Evolutionary conservation across 2,329 filamentous ascomycete species (phyloP), one percentile per base, ranked within the genome.

Genomic region (Teratosphaeria epicoccoides): DNA sequence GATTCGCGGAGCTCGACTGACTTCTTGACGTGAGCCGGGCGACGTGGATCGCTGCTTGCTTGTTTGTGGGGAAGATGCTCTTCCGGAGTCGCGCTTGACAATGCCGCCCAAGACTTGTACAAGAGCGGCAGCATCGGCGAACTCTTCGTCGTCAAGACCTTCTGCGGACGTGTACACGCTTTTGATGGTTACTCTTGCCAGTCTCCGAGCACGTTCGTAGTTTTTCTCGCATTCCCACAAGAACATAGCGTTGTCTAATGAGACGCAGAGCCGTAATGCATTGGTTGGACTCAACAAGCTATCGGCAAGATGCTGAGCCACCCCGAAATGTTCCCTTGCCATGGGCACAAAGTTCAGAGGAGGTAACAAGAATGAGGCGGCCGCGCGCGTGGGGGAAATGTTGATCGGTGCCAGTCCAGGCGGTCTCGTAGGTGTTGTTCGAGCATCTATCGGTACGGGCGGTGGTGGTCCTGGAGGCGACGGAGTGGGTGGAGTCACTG

Each of bases 141-240:
- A 98, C 75, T 93, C 94, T 59, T 94, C 88, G 63, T 97, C 90
- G 53, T 94, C 88, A 82, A 97, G 91, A 20, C 87, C 88, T 68
- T 96, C 90, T 49, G 85, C 83, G 1, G 89, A 88, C 52, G 89
- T 85, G 65, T 96, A 96, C 1, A 96, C 91, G 61, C 95, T 88
- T 43, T 86, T 79, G 55, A 97, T 93, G 2, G 90, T 88, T 33
- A 83, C 78, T 62, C 87, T 85, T 10, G 93, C 91, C 12, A 96
- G 70, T 50, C 80, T 79, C 26, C 90, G 79, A 49, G 88, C 89
- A 29, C 76, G 81, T 22, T 90, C 83, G 46, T 80, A 76, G 61
- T 97, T 89, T 65, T 93, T 88, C 2, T 88, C 77, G 63, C 91
- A 97, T 65, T 97, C 93, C 73, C 91, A 96, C 1, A 96, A 73